Evolutionary conservation across 495 filamentous ascomycete genomes (phyloP), one percentile per base, ranked within the genome.

Genomic region (Talaromyces proteolyticus): DNA sequence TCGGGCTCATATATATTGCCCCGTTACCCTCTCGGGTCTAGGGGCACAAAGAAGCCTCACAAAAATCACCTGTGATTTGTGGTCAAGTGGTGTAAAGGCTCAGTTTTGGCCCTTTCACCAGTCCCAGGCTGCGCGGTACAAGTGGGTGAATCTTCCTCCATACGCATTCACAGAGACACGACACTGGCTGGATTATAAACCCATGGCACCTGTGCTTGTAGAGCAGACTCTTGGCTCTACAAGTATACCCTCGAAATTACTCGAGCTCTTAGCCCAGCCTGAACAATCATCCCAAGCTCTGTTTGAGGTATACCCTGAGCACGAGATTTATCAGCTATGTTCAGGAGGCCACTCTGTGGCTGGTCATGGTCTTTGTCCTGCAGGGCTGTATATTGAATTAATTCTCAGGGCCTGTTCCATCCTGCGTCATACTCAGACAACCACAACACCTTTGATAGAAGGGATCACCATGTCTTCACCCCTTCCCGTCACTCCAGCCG

Each of bases 341-440:
- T 42, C 45, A 1, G 21, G 34, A 12, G 73, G 73, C 18, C 73
- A 77, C 54, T 60, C 62, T 0, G 66, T 74, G 14, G 37, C 60
- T 10, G 61, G 53, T 6, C 50, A 68, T 22, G 34, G 43, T n/a
- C 58, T 77, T 0, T 66, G 62, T 44, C 73, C 73, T 19, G 72
- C 70, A n/a, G 61, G 70, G 0, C 49, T 77, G 44, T 77, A 74
- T 40, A 22, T 73, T 24, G 73, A 76, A 39, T 37, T 73, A 3
- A 63, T 57, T 38, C n/a, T 50, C 25, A 54, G 50, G 11, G 61
- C 60, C n/a, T n/a, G n/a, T n/a, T n/a, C n/a, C n/a, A n/a, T 44
- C 38, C 26, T 6, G 26, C 5, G 12, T 29, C 6, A 29, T 29
- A 29, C 26, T 6, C 26, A 29, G 26, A 12, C 44, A 54, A 4